A percentile compares a stretch with the other conserved stretches of the same genome.
phyloP scores from a whole-genome alignment of 1,139 yeast genomes.

The Citeromyces siamensis region DNA sequence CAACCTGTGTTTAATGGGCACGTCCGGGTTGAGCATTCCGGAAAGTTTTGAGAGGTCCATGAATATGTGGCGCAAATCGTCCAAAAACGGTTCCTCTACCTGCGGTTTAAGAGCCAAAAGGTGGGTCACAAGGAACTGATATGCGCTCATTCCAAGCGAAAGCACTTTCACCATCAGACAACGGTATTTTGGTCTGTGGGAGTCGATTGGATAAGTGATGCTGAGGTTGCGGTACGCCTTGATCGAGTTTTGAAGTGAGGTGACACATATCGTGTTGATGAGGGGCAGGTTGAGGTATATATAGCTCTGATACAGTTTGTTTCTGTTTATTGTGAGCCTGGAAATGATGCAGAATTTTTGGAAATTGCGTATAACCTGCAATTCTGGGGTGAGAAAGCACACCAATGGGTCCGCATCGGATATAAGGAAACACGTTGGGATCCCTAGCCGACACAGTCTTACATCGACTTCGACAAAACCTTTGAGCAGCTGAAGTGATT shows the following conservation, averaged over 20 bases:
- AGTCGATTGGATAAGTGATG: neutral
- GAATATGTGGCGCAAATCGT: neutral
- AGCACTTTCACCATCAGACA: neutral
- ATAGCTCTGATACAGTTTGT: slow-evolving; percentile 3
- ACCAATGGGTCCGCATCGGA: slow-evolving; percentile 3
- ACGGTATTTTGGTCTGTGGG: slow-evolving; percentile 1
- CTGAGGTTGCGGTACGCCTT: slow-evolving; percentile 3
- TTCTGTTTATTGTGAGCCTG: slow-evolving; percentile 2
- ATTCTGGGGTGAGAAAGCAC: neutral
- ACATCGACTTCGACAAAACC: neutral
- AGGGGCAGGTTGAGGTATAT: slow-evolving; percentile 4
- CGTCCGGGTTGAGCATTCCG: neutral
- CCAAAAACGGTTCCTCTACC: neutral
- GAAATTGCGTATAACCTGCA: neutral
- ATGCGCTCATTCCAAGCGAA: neutral
- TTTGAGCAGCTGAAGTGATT: neutral
- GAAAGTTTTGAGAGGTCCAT: neutral
- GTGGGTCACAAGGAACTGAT: slow-evolving; percentile 1
- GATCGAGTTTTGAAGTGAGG: neutral
- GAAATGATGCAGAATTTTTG: slow-evolving; percentile 1
- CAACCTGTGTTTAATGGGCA: neutral
- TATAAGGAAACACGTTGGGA: neutral
- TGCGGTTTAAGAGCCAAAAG: neutral
- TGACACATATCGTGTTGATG: slow-evolving; percentile 5
- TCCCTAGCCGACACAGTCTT: neutral